Conservation (phyloP, 2,329 filamentous ascomycete genomes). For the Diaporthe capsici region DNA sequence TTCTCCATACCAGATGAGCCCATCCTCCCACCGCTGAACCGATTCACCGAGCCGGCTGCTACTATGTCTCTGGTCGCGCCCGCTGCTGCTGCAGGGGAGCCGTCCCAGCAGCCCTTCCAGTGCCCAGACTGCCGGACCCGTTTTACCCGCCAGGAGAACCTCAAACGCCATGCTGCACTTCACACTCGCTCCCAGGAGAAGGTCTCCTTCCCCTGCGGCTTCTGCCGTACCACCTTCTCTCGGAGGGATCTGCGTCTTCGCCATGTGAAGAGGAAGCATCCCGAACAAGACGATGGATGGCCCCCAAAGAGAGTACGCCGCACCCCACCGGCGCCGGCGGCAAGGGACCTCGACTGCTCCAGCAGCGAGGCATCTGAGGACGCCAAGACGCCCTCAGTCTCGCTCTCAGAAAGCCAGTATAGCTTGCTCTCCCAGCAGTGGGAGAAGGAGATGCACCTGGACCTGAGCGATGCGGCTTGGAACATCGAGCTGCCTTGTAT, state of each 20-base stretch:
- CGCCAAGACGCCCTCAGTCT: conserved; percentile 16
- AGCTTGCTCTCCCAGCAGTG: conserved; percentile 14
- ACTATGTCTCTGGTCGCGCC: conserved; percentile 36
- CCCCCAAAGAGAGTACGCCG: conserved; percentile 28
- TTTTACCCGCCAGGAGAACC: conserved; percentile 57
- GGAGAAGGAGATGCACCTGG: conserved; percentile 14
- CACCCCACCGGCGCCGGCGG: background rate
- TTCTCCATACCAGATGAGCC: conserved; percentile 25
- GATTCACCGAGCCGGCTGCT: conserved; percentile 5
- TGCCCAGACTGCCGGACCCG: conserved; percentile 55
- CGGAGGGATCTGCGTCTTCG: conserved; percentile 56
- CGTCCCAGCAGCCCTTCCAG: conserved; percentile 54
- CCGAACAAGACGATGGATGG: conserved; percentile 44
- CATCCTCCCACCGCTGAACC: conserved; percentile 4
- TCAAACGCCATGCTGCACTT: conserved; percentile 57
- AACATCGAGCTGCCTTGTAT: conserved; percentile 13
- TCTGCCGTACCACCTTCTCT: conserved; percentile 57
- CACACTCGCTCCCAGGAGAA: conserved; percentile 52
- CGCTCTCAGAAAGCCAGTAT: conserved; percentile 15
- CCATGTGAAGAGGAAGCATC: conserved; percentile 59
- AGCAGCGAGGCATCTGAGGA: conserved; percentile 10
- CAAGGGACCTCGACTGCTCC: background rate
- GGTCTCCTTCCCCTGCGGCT: conserved; percentile 51
- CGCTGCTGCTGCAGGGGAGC: conserved; percentile 10
- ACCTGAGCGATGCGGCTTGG: conserved; percentile 18